phyloP scores from a whole-genome alignment of 129 eudicot species.

The Saussurea involucrata region DNA sequence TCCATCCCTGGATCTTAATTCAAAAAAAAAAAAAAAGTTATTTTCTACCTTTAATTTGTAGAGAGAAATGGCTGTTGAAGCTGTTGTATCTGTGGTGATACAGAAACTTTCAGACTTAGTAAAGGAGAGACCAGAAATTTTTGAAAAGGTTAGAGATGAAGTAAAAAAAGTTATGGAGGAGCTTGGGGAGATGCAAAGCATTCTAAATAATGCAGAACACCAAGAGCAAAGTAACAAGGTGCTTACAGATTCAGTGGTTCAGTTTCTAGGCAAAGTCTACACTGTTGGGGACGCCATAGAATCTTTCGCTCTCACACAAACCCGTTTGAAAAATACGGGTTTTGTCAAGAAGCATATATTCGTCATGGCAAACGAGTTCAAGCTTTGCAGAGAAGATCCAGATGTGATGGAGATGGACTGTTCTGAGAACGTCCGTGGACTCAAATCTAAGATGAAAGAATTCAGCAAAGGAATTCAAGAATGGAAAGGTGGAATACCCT shows the following conservation, averaged over 20 bases:
- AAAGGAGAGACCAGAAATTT: slow-evolving; percentile 6
- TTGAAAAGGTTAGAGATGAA: slow-evolving; percentile 22
- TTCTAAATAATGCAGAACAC: slow-evolving; percentile 17
- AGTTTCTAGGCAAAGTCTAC: slow-evolving; percentile 16
- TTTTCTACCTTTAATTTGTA: not conserved
- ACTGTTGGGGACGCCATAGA: slow-evolving; percentile 16
- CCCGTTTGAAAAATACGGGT: slow-evolving; percentile 11
- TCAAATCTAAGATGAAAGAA: slow-evolving; percentile 13
- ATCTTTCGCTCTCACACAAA: slow-evolving; percentile 17
- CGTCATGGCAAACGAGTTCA: slow-evolving; percentile 15
- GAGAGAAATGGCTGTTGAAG: slow-evolving; percentile 28
- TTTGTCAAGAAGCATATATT: slow-evolving; percentile 17
- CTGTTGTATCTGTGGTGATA: slow-evolving; percentile 23
- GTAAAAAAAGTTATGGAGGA: slow-evolving; percentile 4
- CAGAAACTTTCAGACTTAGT: slow-evolving; percentile 13
- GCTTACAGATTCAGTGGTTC: slow-evolving; percentile 5
- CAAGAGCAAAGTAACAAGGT: slow-evolving; percentile 19
- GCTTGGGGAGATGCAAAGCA: slow-evolving; percentile 17
- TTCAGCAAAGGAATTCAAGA: slow-evolving; percentile 19
- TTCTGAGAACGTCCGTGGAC: not conserved
- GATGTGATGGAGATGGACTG: not conserved
- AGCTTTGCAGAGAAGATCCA: slow-evolving; percentile 26
- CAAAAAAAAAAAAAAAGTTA: not conserved
- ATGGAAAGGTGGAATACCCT: slow-evolving; percentile 13
- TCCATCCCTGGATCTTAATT: not conserved